A percentile compares a stretch with the other conserved stretches of the same genome.
Conservation (phyloP, 495 filamentous ascomycete species). For the Rhizodiscina lignyota region DNA sequence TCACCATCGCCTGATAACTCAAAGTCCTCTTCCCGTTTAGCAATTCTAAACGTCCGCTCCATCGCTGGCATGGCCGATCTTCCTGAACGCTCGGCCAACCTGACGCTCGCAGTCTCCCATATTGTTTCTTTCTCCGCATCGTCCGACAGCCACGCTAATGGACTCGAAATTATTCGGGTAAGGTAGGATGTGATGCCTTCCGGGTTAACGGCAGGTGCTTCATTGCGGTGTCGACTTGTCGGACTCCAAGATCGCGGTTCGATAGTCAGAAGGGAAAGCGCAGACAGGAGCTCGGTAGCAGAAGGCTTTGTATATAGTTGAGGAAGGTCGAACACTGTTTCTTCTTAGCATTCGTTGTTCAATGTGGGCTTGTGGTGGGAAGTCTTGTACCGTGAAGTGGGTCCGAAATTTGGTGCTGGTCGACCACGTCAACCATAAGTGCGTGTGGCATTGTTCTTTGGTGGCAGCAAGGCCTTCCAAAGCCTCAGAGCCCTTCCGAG, state of each 20-base stretch:
- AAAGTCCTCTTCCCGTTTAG: conserved; percentile 17
- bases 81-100: conserved; percentile 73
- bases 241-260: conserved; percentile 26
- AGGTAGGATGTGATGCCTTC: conserved; percentile 39
- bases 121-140: conserved; percentile 56
- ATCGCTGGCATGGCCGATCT: conserved; percentile 68
- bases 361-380: too few relatives aligned
- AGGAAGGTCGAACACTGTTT: conserved; percentile 29
- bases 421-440: too few relatives aligned
- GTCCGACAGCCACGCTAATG: conserved; percentile 55
- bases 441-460: too few relatives aligned
- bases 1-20: conserved; percentile 31
- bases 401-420: too few relatives aligned
- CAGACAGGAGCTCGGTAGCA: conserved; percentile 17
- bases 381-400: too few relatives aligned
- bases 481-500: too few relatives aligned
- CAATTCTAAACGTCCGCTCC: conserved; percentile 57
- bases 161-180: conserved; percentile 57
- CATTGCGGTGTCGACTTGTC: background rate
- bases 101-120: conserved; percentile 61
- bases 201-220: conserved; percentile 9
- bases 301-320: conserved; percentile 29
- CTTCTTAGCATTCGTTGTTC: too few relatives aligned
- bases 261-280: conserved; percentile 20
- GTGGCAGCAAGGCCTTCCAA: too few relatives aligned